Evolutionary conservation across 805 yeast genomes (phyloP).

Genomic region (Ogataea henricii): DNA sequence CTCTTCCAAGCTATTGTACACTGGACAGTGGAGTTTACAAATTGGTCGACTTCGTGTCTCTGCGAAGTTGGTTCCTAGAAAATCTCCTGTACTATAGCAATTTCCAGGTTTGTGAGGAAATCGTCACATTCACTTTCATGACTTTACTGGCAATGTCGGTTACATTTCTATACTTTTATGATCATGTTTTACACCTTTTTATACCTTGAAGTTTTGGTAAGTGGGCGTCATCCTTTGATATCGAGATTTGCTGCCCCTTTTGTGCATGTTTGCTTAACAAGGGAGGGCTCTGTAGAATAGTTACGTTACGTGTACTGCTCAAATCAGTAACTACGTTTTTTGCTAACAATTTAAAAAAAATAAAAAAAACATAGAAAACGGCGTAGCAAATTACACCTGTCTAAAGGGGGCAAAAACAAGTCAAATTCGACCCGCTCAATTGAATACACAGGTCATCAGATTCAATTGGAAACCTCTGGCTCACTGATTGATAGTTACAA

Average conservation of each 20-base stretch:
- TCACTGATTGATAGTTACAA: neutral
- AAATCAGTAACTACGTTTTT: neutral
- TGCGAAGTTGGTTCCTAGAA: neutral
- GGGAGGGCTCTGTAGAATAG: neutral
- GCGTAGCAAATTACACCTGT: conserved; percentile 1
- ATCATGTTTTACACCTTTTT: neutral
- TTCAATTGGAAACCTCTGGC: neutral
- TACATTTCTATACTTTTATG: neutral
- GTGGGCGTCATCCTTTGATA: neutral
- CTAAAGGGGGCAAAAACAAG: neutral
- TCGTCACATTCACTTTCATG: neutral
- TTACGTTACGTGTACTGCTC: neutral
- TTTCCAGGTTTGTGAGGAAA: neutral
- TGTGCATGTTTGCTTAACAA: neutral
- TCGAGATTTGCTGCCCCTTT: neutral
- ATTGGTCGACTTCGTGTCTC: neutral
- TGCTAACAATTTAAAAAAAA: neutral
- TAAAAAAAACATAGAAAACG: neutral
- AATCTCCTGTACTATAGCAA: conserved; percentile 5
- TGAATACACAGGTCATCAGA: neutral
- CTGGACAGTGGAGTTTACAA: conserved; percentile 1
- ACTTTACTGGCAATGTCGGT: neutral
- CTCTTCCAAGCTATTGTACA: conserved; percentile 4
- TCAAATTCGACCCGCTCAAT: neutral
- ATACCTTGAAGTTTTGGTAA: neutral